Conservation (phyloP, 805 yeast species). For the Kurtzmaniella cleridarum region DNA sequence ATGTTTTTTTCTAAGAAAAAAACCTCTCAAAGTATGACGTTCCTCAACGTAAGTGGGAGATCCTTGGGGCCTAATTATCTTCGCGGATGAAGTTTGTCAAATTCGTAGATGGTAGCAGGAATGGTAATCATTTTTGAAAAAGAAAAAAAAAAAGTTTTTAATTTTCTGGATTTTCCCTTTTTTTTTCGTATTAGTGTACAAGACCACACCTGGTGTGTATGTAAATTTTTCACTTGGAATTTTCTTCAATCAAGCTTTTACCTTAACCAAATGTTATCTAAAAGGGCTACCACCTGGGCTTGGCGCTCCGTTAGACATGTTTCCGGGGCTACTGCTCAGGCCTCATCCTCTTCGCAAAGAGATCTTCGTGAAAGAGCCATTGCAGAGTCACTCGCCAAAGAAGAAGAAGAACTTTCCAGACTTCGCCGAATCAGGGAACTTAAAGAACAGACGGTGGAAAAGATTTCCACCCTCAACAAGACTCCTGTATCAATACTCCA, state of each 20-base stretch:
- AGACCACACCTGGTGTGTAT: no score
- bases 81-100: no score
- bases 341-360: constrained; percentile 14
- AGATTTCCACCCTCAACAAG: constrained; percentile 28
- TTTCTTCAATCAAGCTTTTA: not conserved
- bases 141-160: no score
- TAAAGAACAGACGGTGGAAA: constrained; percentile 18
- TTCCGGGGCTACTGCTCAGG: not conserved
- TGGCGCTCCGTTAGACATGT: not conserved
- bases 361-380: constrained; percentile 35
- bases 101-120: no score
- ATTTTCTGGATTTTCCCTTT: no score
- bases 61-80: no score
- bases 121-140: no score
- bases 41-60: no score
- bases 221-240: no score
- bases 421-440: constrained; percentile 31
- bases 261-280: not conserved
- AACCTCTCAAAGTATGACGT: no score
- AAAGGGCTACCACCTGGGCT: not conserved
- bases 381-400: constrained; percentile 39
- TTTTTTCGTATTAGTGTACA: no score
- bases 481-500: constrained; percentile 27
- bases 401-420: constrained; percentile 33
- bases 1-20: no score